phyloP scores from a whole-genome alignment of 2,329 filamentous ascomycete species.

The Lasiodiplodia sp. region DNA sequence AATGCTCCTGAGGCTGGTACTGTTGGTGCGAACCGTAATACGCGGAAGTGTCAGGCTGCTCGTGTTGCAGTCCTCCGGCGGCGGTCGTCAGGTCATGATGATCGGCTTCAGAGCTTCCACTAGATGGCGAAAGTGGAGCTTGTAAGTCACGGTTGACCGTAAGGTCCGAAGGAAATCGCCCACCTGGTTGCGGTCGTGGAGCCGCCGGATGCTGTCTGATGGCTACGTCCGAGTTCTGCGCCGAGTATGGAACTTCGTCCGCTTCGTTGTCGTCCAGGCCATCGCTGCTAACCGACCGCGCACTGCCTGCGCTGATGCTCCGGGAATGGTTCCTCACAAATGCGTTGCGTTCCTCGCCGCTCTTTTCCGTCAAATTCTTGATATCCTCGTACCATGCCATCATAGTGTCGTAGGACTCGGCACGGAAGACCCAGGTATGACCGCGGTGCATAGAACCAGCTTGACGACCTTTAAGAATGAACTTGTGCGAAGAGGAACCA shows the following conservation, averaged over 20 bases:
- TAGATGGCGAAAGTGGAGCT: conserved; percentile 79
- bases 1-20: conserved; percentile 14
- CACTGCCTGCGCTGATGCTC: conserved; percentile 72
- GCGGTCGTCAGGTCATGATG: conserved; percentile 67
- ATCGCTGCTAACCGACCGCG: conserved; percentile 69
- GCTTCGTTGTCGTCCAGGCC: conserved; percentile 71
- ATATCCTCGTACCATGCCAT: conserved; percentile 96
- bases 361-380: conserved; percentile 85
- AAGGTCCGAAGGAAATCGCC: conserved; percentile 94
- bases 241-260: conserved; percentile 68
- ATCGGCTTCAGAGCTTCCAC: conserved; percentile 74
- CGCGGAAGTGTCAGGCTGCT: conserved; percentile 35
- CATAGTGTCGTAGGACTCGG: conserved; percentile 87
- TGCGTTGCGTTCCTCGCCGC: conserved; percentile 84
- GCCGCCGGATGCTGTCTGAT: conserved; percentile 51
- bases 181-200: conserved; percentile 86
- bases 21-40: conserved; percentile 22
- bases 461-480: conserved; percentile 95
- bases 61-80: conserved; percentile 60
- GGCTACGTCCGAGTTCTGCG: conserved; percentile 57
- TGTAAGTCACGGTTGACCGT: conserved; percentile 87
- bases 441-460: conserved; percentile 89
- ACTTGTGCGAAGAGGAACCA: conserved; percentile 90
- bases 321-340: conserved; percentile 85
- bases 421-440: conserved; percentile 73